phyloP scores from a whole-genome alignment of 768 basidiomycete genomes.

The Leccinum longicurvipes region DNA sequence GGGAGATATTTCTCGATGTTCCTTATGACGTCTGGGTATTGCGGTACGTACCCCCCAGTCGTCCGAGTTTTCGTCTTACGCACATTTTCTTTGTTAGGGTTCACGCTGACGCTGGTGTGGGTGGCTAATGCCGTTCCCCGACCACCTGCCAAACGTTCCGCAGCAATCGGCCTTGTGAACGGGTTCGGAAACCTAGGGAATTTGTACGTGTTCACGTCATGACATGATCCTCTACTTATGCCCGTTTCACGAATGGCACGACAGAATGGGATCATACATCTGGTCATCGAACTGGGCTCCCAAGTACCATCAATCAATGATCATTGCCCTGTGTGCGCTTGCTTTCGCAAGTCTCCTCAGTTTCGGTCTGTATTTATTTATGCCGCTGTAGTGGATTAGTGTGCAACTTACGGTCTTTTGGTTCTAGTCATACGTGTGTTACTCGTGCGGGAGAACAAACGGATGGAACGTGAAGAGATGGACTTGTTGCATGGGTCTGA shows the following conservation, averaged over 20 bases:
- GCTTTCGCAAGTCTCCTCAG: slow-evolving; percentile 31
- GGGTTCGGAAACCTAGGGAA: slow-evolving; percentile 58
- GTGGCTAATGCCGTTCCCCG: slow-evolving; percentile 58
- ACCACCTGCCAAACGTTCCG: slow-evolving; percentile 50
- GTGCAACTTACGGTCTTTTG: neutral
- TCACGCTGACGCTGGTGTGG: slow-evolving; percentile 52
- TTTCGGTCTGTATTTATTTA: slow-evolving; percentile 27
- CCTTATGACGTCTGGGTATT: slow-evolving; percentile 57
- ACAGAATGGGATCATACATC: slow-evolving; percentile 56
- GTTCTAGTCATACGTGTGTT: slow-evolving; percentile 40
- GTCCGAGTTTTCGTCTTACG: neutral
- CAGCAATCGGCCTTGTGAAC: slow-evolving; percentile 61
- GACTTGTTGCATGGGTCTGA: slow-evolving; percentile 42
- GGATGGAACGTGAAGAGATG: slow-evolving; percentile 48
- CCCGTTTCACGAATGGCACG: neutral
- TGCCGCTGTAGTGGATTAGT: neutral
- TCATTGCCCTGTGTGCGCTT: slow-evolving; percentile 40
- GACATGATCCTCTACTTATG: neutral
- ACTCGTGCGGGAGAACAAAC: slow-evolving; percentile 49
- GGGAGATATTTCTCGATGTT: slow-evolving; percentile 62
- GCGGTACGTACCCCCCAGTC: slow-evolving; percentile 26
- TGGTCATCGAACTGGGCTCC: slow-evolving; percentile 66
- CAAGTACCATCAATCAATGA: slow-evolving; percentile 59
- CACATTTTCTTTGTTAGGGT: slow-evolving; percentile 28
- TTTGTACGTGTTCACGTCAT: slow-evolving; percentile 39